Base-by-base conservation (phyloP, 371 early-diverging fungal species). In the Mortierella sp. region DNA sequence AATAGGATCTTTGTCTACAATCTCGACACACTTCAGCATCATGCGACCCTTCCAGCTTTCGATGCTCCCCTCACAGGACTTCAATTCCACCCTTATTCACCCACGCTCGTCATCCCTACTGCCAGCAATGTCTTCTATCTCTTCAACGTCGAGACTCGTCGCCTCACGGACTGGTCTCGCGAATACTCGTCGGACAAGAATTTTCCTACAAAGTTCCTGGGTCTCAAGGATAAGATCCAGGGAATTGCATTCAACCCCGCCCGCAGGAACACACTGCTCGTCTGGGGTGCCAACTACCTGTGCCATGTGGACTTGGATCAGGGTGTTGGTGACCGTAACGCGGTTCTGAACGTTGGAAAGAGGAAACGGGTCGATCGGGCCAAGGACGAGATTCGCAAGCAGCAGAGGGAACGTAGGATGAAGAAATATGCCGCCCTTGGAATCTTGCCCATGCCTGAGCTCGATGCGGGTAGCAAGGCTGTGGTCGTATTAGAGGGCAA, bases 91-190 rank as follows among this genome's bases (percentile, higher is more conserved):
- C 82, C 87, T 56, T 80, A 80, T 59, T 81, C 84, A 55, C 85
- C 89, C n/a, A 86, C 83, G 8, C 79, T 92, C 42, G 78, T 88
- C 37, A 83, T 95, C 46, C 88, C 90, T 19, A 81, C 87, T 28
- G 85, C 88, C 27, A 85, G 84, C 17, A 92, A 91, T 64, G 88
- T 88, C 66, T 88, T 94, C 73, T 91, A 87, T 66, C 75, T 95
- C 46, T 96, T 90, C 80, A 90, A 95, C 59, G 87, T 91, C 26
- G 91, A 91, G 64, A 70, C 79, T 19, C 81, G 84, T 23, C 84
- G 85, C 21, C 78, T 93, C 60, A 89, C 93, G 4, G 86, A 86
- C 43, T 97, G 97, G 97, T 93, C 95, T 19, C 81, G 85, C 54
- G 79, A 83, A 67, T 86, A 91, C 65, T 86, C 89, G 8, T 88